Evolutionary conservation across 1,139 yeast genomes (phyloP).

Genomic region (Geotrichum klebahnii): DNA sequence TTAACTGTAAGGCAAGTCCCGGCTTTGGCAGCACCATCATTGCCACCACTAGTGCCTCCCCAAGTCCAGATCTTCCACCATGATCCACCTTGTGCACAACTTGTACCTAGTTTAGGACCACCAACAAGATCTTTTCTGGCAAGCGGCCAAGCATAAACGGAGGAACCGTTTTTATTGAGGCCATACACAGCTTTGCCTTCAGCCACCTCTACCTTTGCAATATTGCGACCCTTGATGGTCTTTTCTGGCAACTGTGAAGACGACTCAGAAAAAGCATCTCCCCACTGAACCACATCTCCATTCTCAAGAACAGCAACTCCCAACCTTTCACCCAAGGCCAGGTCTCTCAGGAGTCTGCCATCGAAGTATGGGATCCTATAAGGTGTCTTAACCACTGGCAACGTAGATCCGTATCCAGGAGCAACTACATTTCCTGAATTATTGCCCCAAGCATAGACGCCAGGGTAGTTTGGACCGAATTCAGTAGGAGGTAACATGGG

Average conservation of each 20-base stretch:
- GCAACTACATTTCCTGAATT: constrained; percentile 45
- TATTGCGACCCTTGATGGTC: constrained; percentile 48
- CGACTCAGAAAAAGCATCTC: constrained; percentile 39
- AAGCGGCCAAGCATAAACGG: constrained; percentile 27
- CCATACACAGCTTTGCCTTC: constrained; percentile 54
- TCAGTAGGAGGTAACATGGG: constrained; percentile 6
- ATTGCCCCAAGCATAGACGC: constrained; percentile 53
- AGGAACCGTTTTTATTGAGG: constrained; percentile 47
- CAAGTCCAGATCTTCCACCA: constrained; percentile 22
- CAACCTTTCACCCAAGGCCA: constrained; percentile 50
- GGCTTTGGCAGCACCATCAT: constrained; percentile 6
- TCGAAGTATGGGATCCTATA: constrained; percentile 62
- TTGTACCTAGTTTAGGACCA: constrained; percentile 15
- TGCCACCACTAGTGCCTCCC: constrained; percentile 9
- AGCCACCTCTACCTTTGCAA: constrained; percentile 49
- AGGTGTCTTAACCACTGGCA: constrained; percentile 49
- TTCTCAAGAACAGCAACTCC: constrained; percentile 61
- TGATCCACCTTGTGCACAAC: constrained; percentile 4
- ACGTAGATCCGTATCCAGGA: constrained; percentile 32
- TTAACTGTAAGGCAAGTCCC: constrained; percentile 22
- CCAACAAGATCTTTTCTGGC: constrained; percentile 13
- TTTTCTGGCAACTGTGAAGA: constrained; percentile 31
- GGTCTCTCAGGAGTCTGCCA: constrained; percentile 53
- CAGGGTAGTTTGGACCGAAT: constrained; percentile 39
- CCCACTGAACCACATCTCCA: constrained; percentile 78